Base-by-base conservation (phyloP, 371 early-diverging fungal genomes). In the Capniomyces stellatus region DNA sequence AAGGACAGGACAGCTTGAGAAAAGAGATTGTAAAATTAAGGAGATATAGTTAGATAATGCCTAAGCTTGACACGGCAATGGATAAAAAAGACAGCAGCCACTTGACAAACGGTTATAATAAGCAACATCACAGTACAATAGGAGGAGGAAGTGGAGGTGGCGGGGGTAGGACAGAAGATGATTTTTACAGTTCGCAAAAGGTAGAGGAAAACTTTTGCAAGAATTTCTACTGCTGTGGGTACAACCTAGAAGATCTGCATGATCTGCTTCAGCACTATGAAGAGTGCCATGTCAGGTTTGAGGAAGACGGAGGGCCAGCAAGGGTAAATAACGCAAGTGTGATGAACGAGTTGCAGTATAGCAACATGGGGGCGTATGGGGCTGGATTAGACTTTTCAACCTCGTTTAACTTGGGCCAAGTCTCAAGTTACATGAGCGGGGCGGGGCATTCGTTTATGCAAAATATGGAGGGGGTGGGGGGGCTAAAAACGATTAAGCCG, bases 211-310 rank as follows among this genome's bases (percentile, higher is more conserved):
- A 75, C 47, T 91, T 82, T 66, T 91, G 89, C 71, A 81, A 84
- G 61, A 84, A 92, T 74, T 92, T 90, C 60, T 71, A 74, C 51
- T 92, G 92, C 73, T 92, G 92, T 63, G 92, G 90, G 22, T 61
- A 82, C 39, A 68, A 76, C 30, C 75, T 92, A 44, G 73, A 73
- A 35, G 83, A 85, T 68, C 73, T 92, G 52, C 91, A 91, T 71
- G 90, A 87, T 54, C 77, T 92, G 51, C 70, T 90, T 46, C 86
- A 87, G 60, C 92, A 92, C 67, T 89, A 87, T 64, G 92, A 92
- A 67, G 89, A 89, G 62, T 75, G 74, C 56, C 93, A 93, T 63
- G 92, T 89, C 47, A 81, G 79, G 41, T 71, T 89, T 27, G 90
- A 88, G 62, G 81, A 80, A 22, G 87, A 89, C 47, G 78, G 79